A percentile compares a stretch with the other conserved stretches of the same genome.
Evolutionary conservation across 1,284 basidiomycete species (phyloP).

Genomic region (Omphalotus olearius): DNA sequence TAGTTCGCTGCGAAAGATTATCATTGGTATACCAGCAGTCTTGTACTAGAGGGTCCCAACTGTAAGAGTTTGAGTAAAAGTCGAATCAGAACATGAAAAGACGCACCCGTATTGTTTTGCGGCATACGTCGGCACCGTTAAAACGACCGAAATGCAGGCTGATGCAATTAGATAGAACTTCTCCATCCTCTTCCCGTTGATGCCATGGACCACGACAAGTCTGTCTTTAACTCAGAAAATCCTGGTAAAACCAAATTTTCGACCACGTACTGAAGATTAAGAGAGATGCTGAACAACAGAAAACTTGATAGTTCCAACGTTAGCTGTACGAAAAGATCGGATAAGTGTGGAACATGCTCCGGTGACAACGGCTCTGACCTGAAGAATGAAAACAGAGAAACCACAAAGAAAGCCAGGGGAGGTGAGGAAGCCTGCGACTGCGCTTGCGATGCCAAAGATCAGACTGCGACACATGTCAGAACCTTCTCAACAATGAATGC

Average conservation of each 20-base stretch:
- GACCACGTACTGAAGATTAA: constrained; percentile 13
- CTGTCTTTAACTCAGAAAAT: not conserved
- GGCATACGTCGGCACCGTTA: constrained; percentile 13
- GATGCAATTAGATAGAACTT: constrained; percentile 14
- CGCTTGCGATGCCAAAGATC: constrained; percentile 18
- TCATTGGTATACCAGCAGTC: constrained; percentile 14
- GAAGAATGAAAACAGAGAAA: constrained; percentile 16
- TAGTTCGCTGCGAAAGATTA: constrained; percentile 3
- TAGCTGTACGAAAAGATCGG: constrained; percentile 6
- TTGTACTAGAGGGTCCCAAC: constrained; percentile 12
- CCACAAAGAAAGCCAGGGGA: constrained; percentile 14
- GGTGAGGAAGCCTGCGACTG: constrained; percentile 15
- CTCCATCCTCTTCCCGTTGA: constrained; percentile 13
- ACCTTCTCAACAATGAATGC: not conserved
- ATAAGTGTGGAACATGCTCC: not conserved
- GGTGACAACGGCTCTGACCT: constrained; percentile 8
- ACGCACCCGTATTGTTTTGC: constrained; percentile 14
- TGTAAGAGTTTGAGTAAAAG: not conserved
- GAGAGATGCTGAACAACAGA: constrained; percentile 15
- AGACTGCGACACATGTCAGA: constrained; percentile 12
- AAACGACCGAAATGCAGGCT: not conserved
- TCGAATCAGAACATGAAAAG: not conserved
- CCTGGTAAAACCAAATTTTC: too few relatives aligned
- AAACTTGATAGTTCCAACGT: constrained; percentile 19
- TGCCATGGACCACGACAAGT: constrained; percentile 14